Base-by-base conservation (phyloP, 257 asterid species). In the Solanum bukasovii region DNA sequence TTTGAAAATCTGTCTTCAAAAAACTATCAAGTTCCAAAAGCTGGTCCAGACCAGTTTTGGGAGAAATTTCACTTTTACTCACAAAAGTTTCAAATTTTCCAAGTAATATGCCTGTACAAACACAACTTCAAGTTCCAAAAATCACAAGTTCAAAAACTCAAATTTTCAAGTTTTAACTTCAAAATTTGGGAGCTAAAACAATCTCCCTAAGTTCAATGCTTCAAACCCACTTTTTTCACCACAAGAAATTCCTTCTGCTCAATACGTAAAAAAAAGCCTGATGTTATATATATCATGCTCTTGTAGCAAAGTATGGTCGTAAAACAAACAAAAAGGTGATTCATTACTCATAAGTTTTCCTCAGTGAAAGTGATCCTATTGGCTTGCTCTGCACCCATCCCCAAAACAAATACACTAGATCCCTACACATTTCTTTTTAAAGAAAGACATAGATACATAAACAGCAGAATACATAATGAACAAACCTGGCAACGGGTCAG, bases 401-500 rank as follows among this genome's bases (percentile, higher is more conserved):
- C 20, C 37, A 68, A 68, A 11, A 68, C 75, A 29, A 68, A 68
- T 25, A 68, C 20, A 29, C 38, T 67, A 67, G 33, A 68, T 29
- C 38, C 21, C 37, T 6, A 68, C 37, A 68, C 23, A 68, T 13
- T 68, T 33, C 18, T 68, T 68, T 68, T 68, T 13, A 68, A 68
- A 68, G 75, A 68, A 29, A 13, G 23, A 29, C 75, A 68, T 6
- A 13, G 23, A 68, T 68, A 13, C 37, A 13, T 29, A 81, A 81
- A 20, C 29, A 81, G 23, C 40, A 46, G 85, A 81, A 81, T 46
- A 14, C 42, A 29, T 5, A 81, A 81, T 46, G 85, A 81, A 23
- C 87, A 68, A 84, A 97, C 99, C 98, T 94, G 98, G 88, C 99
- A 96, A 74, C 92, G 95, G 71, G 81, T 88, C 73, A 97, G 98